phyloP scores from a whole-genome alignment of 2,329 filamentous ascomycete genomes.

The Aspergillus eucalypticola region DNA sequence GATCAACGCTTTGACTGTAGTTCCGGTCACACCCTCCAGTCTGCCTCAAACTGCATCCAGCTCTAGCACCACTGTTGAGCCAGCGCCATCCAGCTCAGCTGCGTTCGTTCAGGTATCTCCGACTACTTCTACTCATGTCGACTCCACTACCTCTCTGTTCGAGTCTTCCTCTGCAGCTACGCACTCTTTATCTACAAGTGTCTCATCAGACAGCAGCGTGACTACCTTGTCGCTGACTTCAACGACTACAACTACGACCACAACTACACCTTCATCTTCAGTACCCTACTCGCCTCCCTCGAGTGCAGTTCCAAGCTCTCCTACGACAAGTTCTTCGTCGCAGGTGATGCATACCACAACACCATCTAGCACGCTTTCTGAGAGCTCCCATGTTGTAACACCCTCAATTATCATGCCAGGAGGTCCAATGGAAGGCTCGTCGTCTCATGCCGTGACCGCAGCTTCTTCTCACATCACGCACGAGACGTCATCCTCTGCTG shows the following conservation, averaged over 20 bases:
- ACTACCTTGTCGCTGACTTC: background rate
- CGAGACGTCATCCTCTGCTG: background rate
- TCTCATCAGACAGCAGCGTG: background rate
- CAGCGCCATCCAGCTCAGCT: background rate
- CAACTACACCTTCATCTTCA: background rate
- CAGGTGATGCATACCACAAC: background rate
- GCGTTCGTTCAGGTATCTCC: background rate
- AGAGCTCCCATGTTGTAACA: background rate
- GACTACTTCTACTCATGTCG: background rate
- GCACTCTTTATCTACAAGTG: background rate
- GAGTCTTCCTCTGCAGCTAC: background rate
- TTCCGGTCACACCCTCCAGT: conserved; percentile 1
- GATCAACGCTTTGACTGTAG: background rate
- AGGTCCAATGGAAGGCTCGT: background rate
- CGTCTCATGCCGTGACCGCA: background rate
- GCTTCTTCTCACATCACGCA: background rate
- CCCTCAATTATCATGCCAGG: background rate
- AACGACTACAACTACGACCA: background rate
- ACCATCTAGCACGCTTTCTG: background rate
- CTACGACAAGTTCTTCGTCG: background rate
- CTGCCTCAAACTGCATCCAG: background rate
- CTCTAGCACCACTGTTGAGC: background rate
- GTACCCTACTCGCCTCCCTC: background rate
- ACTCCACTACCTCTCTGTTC: background rate
- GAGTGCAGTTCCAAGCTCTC: background rate